Base-by-base conservation (phyloP, 768 basidiomycete genomes). In the Sistotremastrum niveocremeum region DNA sequence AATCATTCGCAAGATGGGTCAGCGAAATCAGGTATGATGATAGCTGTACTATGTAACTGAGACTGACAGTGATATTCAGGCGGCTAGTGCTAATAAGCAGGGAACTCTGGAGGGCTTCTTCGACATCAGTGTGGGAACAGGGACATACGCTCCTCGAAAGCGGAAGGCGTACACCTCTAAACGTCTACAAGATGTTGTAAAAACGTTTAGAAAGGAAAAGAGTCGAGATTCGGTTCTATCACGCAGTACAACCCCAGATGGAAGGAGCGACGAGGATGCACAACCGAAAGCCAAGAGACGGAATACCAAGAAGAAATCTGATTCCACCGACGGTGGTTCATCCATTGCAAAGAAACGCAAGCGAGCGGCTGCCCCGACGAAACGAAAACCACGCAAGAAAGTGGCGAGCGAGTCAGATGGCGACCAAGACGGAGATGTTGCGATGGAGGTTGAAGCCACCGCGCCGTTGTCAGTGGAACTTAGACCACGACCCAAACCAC, bases 1-100 rank as follows among this genome's bases (percentile, higher is more conserved):
- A 10, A 88, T 95, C 55, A 85, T 97, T 39, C 88, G 85, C 53
- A 84, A 77, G 54, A 83, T 94, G 69, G 82, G 77, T 51, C 81
- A 81, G 56, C 82, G 89, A 29, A 74, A 72, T 20, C 82, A 89
- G 65, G 85, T 81, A 48, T 45, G 67, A 38, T 48, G 38, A 47
- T 20, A 40, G 37, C 20, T 30, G 34, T n/a, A 36, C 35, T n/a
- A 50, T 8, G 8, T 31, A 41, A n/a, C n/a, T 41, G 35, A 2
- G 46, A 36, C 10, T 52, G 47, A 34, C 30, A 35, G 36, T 40
- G 28, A 28, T 32, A 34, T 32, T 20, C 54, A 84, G 75, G 70
- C 68, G 3, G 76, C 74, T 39, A 72, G 79, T 1, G 48, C 77
- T 41, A 90, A 85, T 60, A 78, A 72, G 54, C 91, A 97, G 58